phyloP scores from a whole-genome alignment of 169 alveolate species.

The Theileria parva region DNA sequence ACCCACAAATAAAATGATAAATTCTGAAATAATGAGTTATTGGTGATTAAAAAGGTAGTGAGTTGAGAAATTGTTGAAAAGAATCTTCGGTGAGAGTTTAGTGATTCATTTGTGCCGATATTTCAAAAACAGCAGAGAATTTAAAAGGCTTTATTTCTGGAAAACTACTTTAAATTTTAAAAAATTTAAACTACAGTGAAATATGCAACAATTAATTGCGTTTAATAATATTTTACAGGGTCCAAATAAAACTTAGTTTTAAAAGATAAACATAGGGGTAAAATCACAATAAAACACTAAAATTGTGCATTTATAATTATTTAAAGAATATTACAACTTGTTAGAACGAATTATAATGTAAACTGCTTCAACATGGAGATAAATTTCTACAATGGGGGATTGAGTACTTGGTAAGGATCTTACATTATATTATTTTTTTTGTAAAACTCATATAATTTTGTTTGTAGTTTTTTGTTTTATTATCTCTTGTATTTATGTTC shows the following conservation, averaged over 20 bases:
- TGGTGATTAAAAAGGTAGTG: not conserved
- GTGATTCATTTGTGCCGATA: not conserved
- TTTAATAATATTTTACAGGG: not conserved
- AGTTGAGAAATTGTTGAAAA: not conserved
- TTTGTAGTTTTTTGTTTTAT: not conserved
- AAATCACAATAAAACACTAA: not conserved
- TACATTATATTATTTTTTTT: not conserved
- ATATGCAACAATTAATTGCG: not conserved
- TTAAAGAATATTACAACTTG: not conserved
- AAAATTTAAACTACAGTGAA: not conserved
- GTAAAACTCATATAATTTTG: not conserved
- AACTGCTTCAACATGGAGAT: not conserved
- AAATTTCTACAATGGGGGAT: constrained; percentile 6
- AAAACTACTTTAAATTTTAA: not conserved
- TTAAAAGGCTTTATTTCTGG: not conserved
- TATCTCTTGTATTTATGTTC: not conserved
- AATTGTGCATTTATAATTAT: constrained; percentile 9
- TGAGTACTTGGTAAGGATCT: not conserved
- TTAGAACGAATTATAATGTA: not conserved
- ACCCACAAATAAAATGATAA: not conserved
- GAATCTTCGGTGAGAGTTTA: not conserved
- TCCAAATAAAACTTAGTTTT: not conserved
- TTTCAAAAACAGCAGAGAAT: not conserved
- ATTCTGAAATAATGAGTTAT: not conserved
- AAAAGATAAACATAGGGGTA: not conserved